Base-by-base conservation (phyloP, 495 filamentous ascomycete species). In the Penicillium silybi region DNA sequence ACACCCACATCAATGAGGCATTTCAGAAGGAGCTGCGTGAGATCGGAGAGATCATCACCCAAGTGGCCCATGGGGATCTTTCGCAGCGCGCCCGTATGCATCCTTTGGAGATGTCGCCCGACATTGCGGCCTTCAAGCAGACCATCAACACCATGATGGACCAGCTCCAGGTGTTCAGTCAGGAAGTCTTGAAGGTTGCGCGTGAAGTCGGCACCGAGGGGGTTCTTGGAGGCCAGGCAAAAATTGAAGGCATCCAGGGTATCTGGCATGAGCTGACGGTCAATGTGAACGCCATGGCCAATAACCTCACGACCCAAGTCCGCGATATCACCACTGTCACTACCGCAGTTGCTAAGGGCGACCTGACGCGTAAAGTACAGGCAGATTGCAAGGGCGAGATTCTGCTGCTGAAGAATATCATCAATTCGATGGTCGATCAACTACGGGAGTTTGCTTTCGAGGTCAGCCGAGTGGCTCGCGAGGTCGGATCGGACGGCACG, bases 131-230 rank as follows among this genome's bases (percentile, higher is more conserved):
- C 5, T 96, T 96, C 77, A 96, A 96, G 71, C 82, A 86, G 57
- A 95, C 89, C 0, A 82, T 71, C 72, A 96, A 96, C 59, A 92
- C 84, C 29, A 96, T 96, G 91, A 92, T 95, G 79, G 91, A 96
- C 63, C 91, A 96, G 70, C 76, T 96, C 48, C 90, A 95, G 62
- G 84, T 90, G 25, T 96, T 96, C 69, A 90, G 90, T 47, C 89
- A 86, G 63, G 89, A 96, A 71, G 91, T 96, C 43, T 95, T 90
- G 23, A 83, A 87, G 53, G 85, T 96, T 37, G 91, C 91, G 17
- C 84, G 87, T 64, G 90, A 96, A 63, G 91, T 96, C 58, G 91
- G 91, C 53, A 96, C 91, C 13, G 91, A 96, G 58, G 91, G 91
- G 42, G 85, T 86, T 40, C 79, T 96, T 9, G 91, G 91, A 48